Evolutionary conservation across 2,329 filamentous ascomycete genomes (phyloP), one percentile per base, ranked within the genome.

Genomic region (Pseudocercospora musae): DNA sequence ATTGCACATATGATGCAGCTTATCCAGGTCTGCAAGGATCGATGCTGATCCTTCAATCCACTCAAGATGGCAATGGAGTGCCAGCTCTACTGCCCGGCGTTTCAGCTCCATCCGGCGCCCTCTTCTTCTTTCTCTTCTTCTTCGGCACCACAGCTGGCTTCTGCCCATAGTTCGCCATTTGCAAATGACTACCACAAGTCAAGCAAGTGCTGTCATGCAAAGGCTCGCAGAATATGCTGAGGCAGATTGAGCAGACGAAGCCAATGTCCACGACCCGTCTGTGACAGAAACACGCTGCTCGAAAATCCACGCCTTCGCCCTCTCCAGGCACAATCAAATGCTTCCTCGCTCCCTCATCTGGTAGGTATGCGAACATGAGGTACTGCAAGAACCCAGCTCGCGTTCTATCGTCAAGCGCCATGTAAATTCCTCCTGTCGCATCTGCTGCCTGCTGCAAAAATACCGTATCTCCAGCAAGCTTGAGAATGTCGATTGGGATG

Each of bases 201-300:
- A 95, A 79, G 75, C 92, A 96, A 66, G 88, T 85, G 2, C 85
- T 86, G 57, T 85, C 84, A 64, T 82, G 79, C 1, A 85, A 79
- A 27, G 85, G 83, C 49, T 84, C 81, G 78, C 92, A 96, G 75
- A 96, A 96, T 71, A 96, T 99, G 76, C 91, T 96, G 49, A 99
- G 81, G 74, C 95, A 99, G 69, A 99, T 92, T 64, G 91, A 96
- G 80, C 95, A 99, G 40, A 99, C 94, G 74, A 91, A 99, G 8
- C 93, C 95, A 1, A 93, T 87, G 77, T 97, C 92, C 48, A 99
- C 89, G 20, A 98, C 92, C 37, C 86, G 87, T 56, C 94, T 85
- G 78, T 99, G 95, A 75, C 95, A 99, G 79, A 99, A 99, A 75
- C 95, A 99, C 3, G 95, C 95, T n/a, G 96, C 94, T 48, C 95